Base-by-base conservation (phyloP, 1,139 yeast genomes). In the Pichia sp. region DNA sequence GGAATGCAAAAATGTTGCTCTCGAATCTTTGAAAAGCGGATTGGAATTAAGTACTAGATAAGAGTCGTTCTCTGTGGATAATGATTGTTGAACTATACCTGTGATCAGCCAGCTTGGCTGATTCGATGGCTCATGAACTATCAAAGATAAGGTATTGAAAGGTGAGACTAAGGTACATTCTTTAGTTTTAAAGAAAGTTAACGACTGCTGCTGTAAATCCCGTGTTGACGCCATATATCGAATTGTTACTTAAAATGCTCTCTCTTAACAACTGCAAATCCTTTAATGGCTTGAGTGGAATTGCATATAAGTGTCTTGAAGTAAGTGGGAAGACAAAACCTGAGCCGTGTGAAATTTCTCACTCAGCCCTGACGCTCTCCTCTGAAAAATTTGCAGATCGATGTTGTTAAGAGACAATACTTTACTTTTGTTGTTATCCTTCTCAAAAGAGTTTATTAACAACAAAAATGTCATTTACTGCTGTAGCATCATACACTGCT, bases 71-170 rank as follows among this genome's bases (percentile, higher is more conserved):
- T 31, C 24, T 1, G 26, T n/a, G 2, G 52, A 40, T 15, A 74
- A 47, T 12, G 69, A 56, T 45, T 64, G 69, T 51, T 74, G 78
- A 9, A 73, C 58, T 26, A 75, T 52, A 3, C 74, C 64, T 31
- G 65, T 71, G 6, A 74, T 55, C 26, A 84, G 62, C 94, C 94
- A 84, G 5, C 74, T 58, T 2, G 93, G 79, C 17, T 77, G 69
- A 0, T 86, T 80, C 0, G 84, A 82, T 45, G 72, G 74, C 2
- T 69, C 65, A 46, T 79, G 72, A 0, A 84, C 69, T 2, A 83
- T 61, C 1, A 76, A 53, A 1, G 74, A 65, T 31, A 77, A 53
- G 1, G 59, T 61, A 31, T 47, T 59, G 52, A 56, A 43, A 49
- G 61, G 7, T 4, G 47, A 28, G 10, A 43, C 12, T 7, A 20